phyloP scores from a whole-genome alignment of 2,329 filamentous ascomycete genomes.

The Penicillium sp. region DNA sequence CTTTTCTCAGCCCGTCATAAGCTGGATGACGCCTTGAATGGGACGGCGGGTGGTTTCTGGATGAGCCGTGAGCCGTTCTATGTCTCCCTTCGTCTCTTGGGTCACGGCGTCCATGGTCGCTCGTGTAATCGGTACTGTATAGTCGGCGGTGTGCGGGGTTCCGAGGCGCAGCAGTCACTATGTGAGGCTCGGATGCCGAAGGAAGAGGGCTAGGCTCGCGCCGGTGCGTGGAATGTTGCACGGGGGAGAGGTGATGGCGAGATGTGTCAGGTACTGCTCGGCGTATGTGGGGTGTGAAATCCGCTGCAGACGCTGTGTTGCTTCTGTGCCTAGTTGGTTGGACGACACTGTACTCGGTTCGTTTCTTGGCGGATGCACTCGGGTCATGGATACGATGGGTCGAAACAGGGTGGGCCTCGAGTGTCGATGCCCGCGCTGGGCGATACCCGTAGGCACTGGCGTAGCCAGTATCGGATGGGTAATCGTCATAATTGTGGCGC shows the following conservation, averaged over 20 bases:
- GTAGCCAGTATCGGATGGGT: constrained; percentile 35
- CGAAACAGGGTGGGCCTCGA: constrained; percentile 38
- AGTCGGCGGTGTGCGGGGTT: constrained; percentile 32
- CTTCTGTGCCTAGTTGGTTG: constrained; percentile 38
- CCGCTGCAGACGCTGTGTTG: constrained; percentile 34
- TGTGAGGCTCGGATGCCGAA: constrained; percentile 35
- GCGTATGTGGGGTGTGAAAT: constrained; percentile 29
- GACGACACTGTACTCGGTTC: constrained; percentile 42
- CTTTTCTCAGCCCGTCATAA: constrained; percentile 31
- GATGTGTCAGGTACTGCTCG: constrained; percentile 31
- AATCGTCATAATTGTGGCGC: constrained; percentile 33
- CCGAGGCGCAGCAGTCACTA: constrained; percentile 35
- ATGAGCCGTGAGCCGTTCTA: constrained; percentile 26
- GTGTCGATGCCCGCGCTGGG: constrained; percentile 24
- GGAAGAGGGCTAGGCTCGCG: constrained; percentile 36
- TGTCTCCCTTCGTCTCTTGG: constrained; percentile 24
- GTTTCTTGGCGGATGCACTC: constrained; percentile 33
- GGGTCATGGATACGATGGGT: constrained; percentile 35
- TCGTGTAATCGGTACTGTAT: constrained; percentile 38
- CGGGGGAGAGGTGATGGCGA: constrained; percentile 25
- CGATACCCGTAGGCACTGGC: constrained; percentile 31
- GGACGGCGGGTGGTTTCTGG: constrained; percentile 26
- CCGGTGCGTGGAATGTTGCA: constrained; percentile 31
- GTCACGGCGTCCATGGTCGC: constrained; percentile 36
- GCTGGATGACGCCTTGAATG: constrained; percentile 31